These are phyloP conservation scores for Macrophomina pseudophaseolina DNA, from an alignment of 2,329 filamentous ascomycete species.

Conservation along the genomic window DNA sequence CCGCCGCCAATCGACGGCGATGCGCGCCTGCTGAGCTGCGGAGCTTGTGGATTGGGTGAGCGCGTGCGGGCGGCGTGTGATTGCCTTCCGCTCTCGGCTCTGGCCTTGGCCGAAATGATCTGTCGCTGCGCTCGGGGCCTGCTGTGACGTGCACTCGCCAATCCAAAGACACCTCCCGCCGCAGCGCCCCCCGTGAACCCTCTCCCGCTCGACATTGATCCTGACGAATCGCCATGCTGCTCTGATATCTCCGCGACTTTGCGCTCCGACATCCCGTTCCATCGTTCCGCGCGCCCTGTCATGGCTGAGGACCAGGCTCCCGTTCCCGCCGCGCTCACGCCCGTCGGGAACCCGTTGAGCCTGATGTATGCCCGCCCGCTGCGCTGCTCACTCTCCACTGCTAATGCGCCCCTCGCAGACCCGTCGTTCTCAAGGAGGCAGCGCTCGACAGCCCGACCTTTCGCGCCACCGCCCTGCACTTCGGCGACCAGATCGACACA, in stretches of 20 bases:
- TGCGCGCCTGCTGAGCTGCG: background rate
- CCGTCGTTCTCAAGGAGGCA: slow-evolving; percentile 90
- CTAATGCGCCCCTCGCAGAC: slow-evolving; percentile 51
- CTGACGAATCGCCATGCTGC: slow-evolving; percentile 8
- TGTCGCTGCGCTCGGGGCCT: slow-evolving; percentile 23
- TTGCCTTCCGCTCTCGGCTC: background rate
- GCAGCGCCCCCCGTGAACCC: slow-evolving; percentile 13
- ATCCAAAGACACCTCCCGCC: slow-evolving; percentile 21
- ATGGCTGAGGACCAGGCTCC: slow-evolving; percentile 44
- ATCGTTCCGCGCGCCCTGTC: slow-evolving; percentile 1
- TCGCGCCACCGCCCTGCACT: slow-evolving; percentile 83
- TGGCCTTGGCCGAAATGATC: slow-evolving; percentile 20
- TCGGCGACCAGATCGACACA: slow-evolving; percentile 87
- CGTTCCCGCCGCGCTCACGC: slow-evolving; percentile 41
- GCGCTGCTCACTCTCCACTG: background rate
- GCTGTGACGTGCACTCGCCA: slow-evolving; percentile 21
- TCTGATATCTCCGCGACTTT: background rate
- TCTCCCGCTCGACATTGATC: slow-evolving; percentile 7
- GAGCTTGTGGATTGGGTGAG: background rate
- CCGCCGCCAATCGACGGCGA: background rate
- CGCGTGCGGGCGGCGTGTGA: slow-evolving; percentile 9
- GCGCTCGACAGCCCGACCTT: slow-evolving; percentile 96
- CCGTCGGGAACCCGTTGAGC: slow-evolving; percentile 47
- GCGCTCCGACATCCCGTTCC: background rate
- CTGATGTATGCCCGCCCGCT: slow-evolving; percentile 44